Evolutionary conservation across 2,329 filamentous ascomycete species (phyloP), one percentile per base, ranked within the genome.

Genomic region (Colletotrichum incanum): DNA sequence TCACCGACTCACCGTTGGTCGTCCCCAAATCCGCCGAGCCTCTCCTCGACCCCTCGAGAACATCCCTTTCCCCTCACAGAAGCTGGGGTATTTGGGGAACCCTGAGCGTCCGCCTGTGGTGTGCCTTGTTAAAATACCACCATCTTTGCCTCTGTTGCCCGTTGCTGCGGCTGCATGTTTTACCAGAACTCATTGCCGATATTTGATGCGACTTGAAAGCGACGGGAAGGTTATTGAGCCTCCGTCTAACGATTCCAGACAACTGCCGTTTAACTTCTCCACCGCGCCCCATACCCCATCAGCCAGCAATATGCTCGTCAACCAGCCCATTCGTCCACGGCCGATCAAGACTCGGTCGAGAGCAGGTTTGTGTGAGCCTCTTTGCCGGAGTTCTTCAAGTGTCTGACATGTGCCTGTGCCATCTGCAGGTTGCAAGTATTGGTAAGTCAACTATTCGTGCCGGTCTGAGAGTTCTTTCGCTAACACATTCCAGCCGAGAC

Each of bases 341-440:
- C 71, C 73, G 50, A 65, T 73, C 47, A 74, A 74, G 63, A 74
- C 71, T 58, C 66, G 73, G 56, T 74, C 73, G 14, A 71, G 73
- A 74, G 73, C 73, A 73, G 73, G 73, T 73, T 67, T 47, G 73
- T 73, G 28, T 18, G 37, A 60, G 54, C 63, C 58, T 60, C 37
- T 23, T 59, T 23, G 23, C 43, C 43, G 34, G 37, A 66, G 41
- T 34, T 26, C 16, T 3, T 60, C 54, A 6, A 26, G 26, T 45
- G n/a, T 65, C 72, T 74, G 58, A 74, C 69, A 41, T 52, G 8
- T 34, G 18, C 6, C 23, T 47, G 23, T 34, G 3, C 23, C 6
- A 9, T 9, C 6, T 31, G 18, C 20, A 74, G 73, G 73, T 12
- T 74, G 73, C 63, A 74, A 74, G 26, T 73, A 74, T 49, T 74